Evolutionary conservation across 1,284 basidiomycete genomes (phyloP).

Genomic region (Irpex sp.): DNA sequence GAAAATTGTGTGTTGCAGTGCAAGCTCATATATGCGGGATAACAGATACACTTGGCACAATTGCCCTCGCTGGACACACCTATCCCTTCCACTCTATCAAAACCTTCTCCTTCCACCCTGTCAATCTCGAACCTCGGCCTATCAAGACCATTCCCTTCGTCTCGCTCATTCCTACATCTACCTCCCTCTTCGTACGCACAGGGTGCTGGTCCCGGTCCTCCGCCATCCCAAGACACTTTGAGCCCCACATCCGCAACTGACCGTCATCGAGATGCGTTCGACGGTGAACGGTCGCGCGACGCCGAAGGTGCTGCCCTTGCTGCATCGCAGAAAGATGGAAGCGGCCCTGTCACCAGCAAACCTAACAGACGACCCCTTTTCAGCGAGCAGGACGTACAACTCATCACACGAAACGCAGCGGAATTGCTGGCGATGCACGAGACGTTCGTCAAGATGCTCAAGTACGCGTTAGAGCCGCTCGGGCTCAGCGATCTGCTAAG

Average conservation of each 20-base stretch:
- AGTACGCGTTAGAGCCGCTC: constrained; percentile 49
- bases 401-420: constrained; percentile 69
- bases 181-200: constrained; percentile 13
- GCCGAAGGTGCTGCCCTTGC: background rate
- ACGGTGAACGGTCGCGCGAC: constrained; percentile 11
- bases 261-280: constrained; percentile 11
- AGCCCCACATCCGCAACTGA: constrained; percentile 7
- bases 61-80: constrained; percentile 23
- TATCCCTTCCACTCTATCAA: constrained; percentile 14
- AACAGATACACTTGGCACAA: constrained; percentile 33
- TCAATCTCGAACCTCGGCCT: constrained; percentile 21
- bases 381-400: constrained; percentile 49
- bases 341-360: constrained; percentile 12
- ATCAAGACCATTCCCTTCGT: constrained; percentile 20
- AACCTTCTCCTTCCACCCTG: constrained; percentile 22
- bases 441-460: constrained; percentile 60
- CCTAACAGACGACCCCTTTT: constrained; percentile 32
- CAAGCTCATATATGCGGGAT: background rate
- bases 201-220: constrained; percentile 8
- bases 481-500: constrained; percentile 29
- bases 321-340: constrained; percentile 5
- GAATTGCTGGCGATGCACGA: constrained; percentile 77
- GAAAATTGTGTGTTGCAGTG: background rate
- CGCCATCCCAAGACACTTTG: background rate
- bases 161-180: constrained; percentile 10